phyloP scores from a whole-genome alignment of 2,329 filamentous ascomycete species.

The Fusarium sp. region DNA sequence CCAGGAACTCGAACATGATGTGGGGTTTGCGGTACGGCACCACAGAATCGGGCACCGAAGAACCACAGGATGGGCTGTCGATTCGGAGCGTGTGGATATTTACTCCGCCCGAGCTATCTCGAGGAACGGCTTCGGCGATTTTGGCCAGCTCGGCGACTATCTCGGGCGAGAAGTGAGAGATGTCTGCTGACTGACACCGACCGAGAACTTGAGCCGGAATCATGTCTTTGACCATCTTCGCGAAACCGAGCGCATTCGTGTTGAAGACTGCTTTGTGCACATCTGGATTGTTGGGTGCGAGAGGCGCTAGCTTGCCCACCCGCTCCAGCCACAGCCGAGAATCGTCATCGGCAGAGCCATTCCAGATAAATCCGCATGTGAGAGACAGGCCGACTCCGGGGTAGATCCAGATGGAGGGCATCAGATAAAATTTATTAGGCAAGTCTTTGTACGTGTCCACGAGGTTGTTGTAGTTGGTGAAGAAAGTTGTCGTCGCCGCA shows the following conservation, averaged over 20 bases:
- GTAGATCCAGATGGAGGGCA: conserved; percentile 17
- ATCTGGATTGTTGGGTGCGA: conserved; percentile 1
- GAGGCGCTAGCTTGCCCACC: conserved; percentile 8
- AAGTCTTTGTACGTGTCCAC: background rate
- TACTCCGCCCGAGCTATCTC: conserved; percentile 6
- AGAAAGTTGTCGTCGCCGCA: conserved; percentile 6
- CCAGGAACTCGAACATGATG: conserved; percentile 21
- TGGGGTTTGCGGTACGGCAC: conserved; percentile 17
- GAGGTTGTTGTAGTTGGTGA: conserved; percentile 19
- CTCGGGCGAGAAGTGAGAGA: conserved; percentile 10
- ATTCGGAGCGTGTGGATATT: conserved; percentile 13
- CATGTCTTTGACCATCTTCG: conserved; percentile 13
- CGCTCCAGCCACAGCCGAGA: conserved; percentile 14
- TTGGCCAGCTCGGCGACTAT: conserved; percentile 11
- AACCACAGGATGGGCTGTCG: conserved; percentile 18
- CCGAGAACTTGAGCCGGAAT: conserved; percentile 13
- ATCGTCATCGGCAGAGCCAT: conserved; percentile 10
- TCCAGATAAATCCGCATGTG: conserved; percentile 21
- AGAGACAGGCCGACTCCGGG: conserved; percentile 1
- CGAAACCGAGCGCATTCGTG: conserved; percentile 15
- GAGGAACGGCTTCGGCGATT: conserved; percentile 8
- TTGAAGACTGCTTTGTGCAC: conserved; percentile 3
- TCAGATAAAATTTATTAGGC: conserved; percentile 6
- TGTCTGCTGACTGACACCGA: conserved; percentile 3
- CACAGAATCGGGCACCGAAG: conserved; percentile 16